These are phyloP conservation scores for Trichoderma asperelloides DNA, from an alignment of 495 filamentous ascomycete genomes.

Conservation along the genomic window DNA sequence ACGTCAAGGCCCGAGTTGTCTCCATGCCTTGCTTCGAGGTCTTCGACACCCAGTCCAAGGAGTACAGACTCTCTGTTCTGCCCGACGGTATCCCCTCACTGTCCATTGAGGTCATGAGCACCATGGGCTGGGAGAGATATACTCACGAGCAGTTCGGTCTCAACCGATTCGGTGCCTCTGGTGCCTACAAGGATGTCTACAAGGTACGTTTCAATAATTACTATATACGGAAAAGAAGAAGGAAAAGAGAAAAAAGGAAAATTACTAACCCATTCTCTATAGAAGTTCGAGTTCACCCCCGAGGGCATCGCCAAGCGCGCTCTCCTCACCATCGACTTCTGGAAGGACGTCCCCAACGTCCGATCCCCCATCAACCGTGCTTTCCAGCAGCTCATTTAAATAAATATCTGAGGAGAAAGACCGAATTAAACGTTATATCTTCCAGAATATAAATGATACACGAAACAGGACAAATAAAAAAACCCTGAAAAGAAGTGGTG, in stretches of 20 bases:
- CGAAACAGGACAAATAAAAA: neutral
- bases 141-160: slow-evolving; percentile 98
- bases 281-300: slow-evolving; percentile 99
- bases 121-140: slow-evolving; percentile 94
- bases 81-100: slow-evolving; percentile 91
- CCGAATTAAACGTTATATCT: neutral
- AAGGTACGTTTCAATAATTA: slow-evolving; percentile 49
- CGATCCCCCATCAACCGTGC: slow-evolving; percentile 94
- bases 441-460: neutral
- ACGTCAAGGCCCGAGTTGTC: slow-evolving; percentile 82
- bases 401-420: neutral
- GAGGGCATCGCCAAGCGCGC: slow-evolving; percentile 95
- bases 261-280: slow-evolving; percentile 24
- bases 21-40: slow-evolving; percentile 97
- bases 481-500: neutral
- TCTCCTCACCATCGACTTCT: slow-evolving; percentile 84
- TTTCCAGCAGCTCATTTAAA: slow-evolving; percentile 75
- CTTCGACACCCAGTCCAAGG: slow-evolving; percentile 89
- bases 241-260: neutral
- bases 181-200: slow-evolving; percentile 96
- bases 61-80: slow-evolving; percentile 82
- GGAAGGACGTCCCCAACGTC: slow-evolving; percentile 80
- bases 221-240: neutral
- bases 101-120: slow-evolving; percentile 90
- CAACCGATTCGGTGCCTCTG: slow-evolving; percentile 95